phyloP scores from a whole-genome alignment of 2,329 filamentous ascomycete species.

The Penicillium digitatum region DNA sequence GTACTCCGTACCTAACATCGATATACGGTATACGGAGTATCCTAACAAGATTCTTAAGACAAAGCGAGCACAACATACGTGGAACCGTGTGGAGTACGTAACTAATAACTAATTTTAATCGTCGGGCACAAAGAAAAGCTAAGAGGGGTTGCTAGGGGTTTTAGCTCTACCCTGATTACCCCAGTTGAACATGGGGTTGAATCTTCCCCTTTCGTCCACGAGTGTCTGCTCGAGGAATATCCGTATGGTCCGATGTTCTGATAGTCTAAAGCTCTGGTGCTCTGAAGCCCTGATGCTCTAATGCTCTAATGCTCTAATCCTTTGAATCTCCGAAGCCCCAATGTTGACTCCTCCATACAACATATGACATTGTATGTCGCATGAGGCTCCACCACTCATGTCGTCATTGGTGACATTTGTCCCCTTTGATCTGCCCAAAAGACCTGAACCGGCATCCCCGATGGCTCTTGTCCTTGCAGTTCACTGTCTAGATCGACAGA shows the following conservation, averaged over 20 bases:
- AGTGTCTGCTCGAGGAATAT: not conserved
- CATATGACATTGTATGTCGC: not conserved
- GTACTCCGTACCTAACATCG: too few relatives aligned
- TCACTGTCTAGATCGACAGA: not conserved
- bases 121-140: not conserved
- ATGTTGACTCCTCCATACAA: not conserved
- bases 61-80: not conserved
- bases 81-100: not conserved
- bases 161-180: not conserved
- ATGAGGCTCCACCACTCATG: not conserved
- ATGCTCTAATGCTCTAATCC: not conserved
- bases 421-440: not conserved
- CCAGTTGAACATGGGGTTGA: not conserved
- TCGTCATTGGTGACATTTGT: not conserved
- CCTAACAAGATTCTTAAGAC: not conserved
- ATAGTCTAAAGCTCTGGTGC: not conserved
- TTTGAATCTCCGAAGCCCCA: not conserved
- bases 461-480: not conserved
- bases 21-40: too few relatives aligned
- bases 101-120: not conserved
- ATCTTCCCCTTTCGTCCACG: not conserved
- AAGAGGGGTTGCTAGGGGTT: not conserved
- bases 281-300: not conserved
- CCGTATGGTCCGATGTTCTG: not conserved
- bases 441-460: not conserved